These are phyloP conservation scores for Endocarpon pusillum DNA, from an alignment of 495 filamentous ascomycete genomes.

Conservation along the genomic window DNA sequence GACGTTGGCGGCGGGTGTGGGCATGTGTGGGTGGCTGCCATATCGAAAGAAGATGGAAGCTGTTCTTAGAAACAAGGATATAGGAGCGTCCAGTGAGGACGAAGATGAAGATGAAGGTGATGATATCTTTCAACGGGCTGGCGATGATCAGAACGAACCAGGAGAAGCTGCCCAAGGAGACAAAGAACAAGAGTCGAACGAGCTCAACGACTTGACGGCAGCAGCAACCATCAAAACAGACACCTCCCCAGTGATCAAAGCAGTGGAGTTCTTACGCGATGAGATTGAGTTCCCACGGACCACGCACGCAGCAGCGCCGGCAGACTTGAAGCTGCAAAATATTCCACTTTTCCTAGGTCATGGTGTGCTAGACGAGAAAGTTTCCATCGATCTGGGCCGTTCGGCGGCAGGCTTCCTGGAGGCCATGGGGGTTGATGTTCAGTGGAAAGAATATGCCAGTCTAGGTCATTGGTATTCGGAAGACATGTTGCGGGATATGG, in stretches of 20 bases:
- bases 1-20: constrained; percentile 18
- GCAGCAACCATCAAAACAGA: no score
- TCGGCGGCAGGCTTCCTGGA: constrained; percentile 18
- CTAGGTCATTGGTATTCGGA: constrained; percentile 36
- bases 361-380: constrained; percentile 27
- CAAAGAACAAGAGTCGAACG: no score
- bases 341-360: constrained; percentile 32
- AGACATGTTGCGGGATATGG: constrained; percentile 25
- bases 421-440: constrained; percentile 20
- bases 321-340: neutral
- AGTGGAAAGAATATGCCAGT: constrained; percentile 26
- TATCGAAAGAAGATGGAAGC: constrained; percentile 22
- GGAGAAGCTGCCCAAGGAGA: neutral
- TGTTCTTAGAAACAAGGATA: constrained; percentile 6
- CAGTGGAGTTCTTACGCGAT: neutral
- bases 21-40: constrained; percentile 39
- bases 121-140: constrained; percentile 12
- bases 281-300: neutral
- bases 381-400: constrained; percentile 21
- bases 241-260: neutral
- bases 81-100: constrained; percentile 5
- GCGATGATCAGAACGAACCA: constrained; percentile 7
- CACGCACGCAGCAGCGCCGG: neutral
- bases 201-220: no score
- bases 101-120: constrained; percentile 9